Percentiles rank a stretch among this genome's conserved stretches.
Evolutionary conservation across 1,284 basidiomycete genomes (phyloP).

Genomic region (Ceratobasidium sp.): DNA sequence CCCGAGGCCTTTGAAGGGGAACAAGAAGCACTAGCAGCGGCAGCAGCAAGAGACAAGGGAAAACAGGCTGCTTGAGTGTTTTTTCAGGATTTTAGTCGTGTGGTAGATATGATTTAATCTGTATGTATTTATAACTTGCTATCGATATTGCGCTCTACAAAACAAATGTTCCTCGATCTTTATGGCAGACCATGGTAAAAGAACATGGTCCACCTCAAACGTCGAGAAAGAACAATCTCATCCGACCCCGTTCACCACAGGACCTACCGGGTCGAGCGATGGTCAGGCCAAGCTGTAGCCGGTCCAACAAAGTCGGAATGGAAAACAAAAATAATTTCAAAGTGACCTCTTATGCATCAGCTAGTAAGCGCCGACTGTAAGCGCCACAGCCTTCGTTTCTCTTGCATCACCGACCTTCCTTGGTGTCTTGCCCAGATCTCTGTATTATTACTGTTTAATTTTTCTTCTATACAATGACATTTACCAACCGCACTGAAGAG

Average conservation of each 20-base stretch:
- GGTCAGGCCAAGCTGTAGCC: slow-evolving; percentile 39
- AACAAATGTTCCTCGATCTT: slow-evolving; percentile 64
- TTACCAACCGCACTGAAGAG: slow-evolving; percentile 62
- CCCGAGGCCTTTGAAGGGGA: slow-evolving; percentile 74
- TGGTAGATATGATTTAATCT: not conserved
- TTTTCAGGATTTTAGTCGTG: not conserved
- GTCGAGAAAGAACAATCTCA: slow-evolving; percentile 54
- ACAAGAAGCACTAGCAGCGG: slow-evolving; percentile 45
- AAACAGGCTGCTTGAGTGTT: not conserved
- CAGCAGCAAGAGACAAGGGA: slow-evolving; percentile 2
- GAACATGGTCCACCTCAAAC: slow-evolving; percentile 73
- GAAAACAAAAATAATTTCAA: slow-evolving; percentile 37
- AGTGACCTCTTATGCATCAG: slow-evolving; percentile 2
- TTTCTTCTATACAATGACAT: slow-evolving; percentile 2
- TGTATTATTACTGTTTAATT: slow-evolving; percentile 32
- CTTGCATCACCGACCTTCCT: slow-evolving; percentile 36
- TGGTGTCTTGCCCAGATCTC: slow-evolving; percentile 18
- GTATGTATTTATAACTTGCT: slow-evolving; percentile 10
- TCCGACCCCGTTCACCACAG: slow-evolving; percentile 31
- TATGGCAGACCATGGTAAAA: slow-evolving; percentile 68
- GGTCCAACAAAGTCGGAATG: slow-evolving; percentile 35
- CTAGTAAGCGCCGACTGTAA: slow-evolving; percentile 34
- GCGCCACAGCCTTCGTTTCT: slow-evolving; percentile 26
- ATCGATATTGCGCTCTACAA: slow-evolving; percentile 12
- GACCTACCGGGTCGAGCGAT: slow-evolving; percentile 32